Evolutionary conservation across 177 flowering plant genomes (phyloP).

Genomic region (Vitis hybrid): DNA sequence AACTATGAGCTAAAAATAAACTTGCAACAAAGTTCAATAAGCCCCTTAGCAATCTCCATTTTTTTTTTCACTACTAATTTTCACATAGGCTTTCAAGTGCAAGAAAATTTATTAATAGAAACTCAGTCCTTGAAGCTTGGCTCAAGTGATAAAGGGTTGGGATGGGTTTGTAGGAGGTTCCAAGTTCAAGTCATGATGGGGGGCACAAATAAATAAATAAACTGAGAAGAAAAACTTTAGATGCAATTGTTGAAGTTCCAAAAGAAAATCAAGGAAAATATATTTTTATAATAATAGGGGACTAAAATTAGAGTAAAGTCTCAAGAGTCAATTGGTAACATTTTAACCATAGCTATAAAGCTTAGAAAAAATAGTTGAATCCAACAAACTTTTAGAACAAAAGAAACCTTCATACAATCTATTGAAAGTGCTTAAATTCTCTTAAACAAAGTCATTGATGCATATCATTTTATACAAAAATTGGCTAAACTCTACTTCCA

Average conservation of each 20-base stretch:
- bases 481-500: too few relatives aligned
- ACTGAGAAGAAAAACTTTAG: not conserved
- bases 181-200: not conserved
- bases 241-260: not conserved
- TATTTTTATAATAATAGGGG: not conserved
- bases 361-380: not conserved
- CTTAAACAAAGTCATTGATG: too few relatives aligned
- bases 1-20: too few relatives aligned
- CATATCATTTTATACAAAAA: too few relatives aligned
- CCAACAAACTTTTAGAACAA: not conserved
- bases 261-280: not conserved
- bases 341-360: too few relatives aligned
- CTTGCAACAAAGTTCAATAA: not conserved
- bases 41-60: not conserved
- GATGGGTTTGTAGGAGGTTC: not conserved
- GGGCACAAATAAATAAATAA: not conserved
- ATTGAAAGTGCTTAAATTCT: conserved; percentile 36
- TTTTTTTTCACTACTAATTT: not conserved
- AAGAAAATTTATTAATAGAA: too few relatives aligned
- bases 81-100: not conserved
- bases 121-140: too few relatives aligned
- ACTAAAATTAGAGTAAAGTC: not conserved
- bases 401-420: not conserved
- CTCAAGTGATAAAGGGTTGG: too few relatives aligned
- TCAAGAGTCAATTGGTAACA: not conserved